Base-by-base conservation (phyloP, 345 rosid species). In the Camelina sativa region DNA sequence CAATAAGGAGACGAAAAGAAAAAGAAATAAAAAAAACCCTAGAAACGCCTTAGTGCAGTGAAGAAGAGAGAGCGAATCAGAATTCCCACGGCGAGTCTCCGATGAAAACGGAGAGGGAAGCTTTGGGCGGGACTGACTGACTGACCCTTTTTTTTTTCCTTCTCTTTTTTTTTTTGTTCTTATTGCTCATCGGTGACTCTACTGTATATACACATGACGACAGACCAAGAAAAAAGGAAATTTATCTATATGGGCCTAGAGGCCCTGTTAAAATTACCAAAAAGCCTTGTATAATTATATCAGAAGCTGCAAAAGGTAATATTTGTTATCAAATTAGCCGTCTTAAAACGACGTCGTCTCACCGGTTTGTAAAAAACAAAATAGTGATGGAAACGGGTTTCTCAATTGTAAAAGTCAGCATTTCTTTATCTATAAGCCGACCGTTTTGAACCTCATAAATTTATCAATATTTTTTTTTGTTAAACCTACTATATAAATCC, bases 61-160 rank as follows among this genome's bases (percentile, higher is more conserved):
- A 13, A 34, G 63, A 17, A 32, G 40, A 44, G 62, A 72, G 69
- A 63, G 70, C 8, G 46, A 53, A 38, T 62, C 60, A 30, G 46
- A 48, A 16, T 35, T 22, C 56, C 20, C 62, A 76, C 57, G 69
- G 74, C 62, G 80, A 11, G 6, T 69, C 58, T 76, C 35, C 60
- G 64, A 22, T 2, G 69, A 76, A 67, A 53, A 5, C 50, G 75
- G 74, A 74, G 53, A 40, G 56, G 56, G 28, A 66, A 57, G 62
- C 60, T 66, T 77, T 77, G 40, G 76, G 80, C 67, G 76, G 80
- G 80, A 57, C 52, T 30, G 59, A 16, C 9, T 6, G 80, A 57
- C 52, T 30, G 59, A 16, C 9, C 9, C 12, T 40, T 61, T 69
- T 54, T 17, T n/a, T 1, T 0, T 11, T 13, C 2, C 0, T 37